Conservation (phyloP, 176 grass and related monocot species). For the Pontederia crassipes region DNA sequence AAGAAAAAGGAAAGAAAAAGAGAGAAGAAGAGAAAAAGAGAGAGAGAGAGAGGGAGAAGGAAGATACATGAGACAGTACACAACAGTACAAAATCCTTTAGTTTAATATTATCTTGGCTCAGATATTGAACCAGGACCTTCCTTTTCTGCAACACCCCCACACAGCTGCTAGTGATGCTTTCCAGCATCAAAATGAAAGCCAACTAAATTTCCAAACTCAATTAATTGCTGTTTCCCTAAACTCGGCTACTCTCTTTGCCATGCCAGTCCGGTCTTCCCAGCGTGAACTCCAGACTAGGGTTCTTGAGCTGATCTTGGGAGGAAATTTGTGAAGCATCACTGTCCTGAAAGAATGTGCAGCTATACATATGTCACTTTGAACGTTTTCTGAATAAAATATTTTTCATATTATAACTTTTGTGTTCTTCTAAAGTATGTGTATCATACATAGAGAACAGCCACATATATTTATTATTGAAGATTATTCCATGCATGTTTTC, state of each 20-base stretch:
- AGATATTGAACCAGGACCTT: neutral
- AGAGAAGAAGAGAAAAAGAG: neutral
- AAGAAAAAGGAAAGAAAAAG: neutral
- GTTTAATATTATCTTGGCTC: neutral
- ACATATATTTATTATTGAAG: neutral
- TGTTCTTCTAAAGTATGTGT: neutral
- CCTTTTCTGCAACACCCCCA: neutral
- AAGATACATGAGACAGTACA: neutral
- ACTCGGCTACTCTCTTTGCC: neutral
- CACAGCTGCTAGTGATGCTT: neutral
- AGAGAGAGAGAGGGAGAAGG: neutral
- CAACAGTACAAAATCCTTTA: neutral
- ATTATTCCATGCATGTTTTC: neutral
- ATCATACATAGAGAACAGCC: neutral
- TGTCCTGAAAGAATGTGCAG: neutral
- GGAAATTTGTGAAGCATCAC: neutral
- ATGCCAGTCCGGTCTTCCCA: conserved; percentile 2
- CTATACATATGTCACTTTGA: no score
- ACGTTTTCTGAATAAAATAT: no score
- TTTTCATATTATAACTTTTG: neutral
- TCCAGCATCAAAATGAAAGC: neutral
- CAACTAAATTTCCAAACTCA: neutral
- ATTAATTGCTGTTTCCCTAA: neutral
- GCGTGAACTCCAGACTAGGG: conserved; percentile 7
- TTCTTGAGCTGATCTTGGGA: neutral